These are phyloP conservation scores for Xylaria intraflava DNA, from an alignment of 495 filamentous ascomycete genomes.

Conservation along the genomic window DNA sequence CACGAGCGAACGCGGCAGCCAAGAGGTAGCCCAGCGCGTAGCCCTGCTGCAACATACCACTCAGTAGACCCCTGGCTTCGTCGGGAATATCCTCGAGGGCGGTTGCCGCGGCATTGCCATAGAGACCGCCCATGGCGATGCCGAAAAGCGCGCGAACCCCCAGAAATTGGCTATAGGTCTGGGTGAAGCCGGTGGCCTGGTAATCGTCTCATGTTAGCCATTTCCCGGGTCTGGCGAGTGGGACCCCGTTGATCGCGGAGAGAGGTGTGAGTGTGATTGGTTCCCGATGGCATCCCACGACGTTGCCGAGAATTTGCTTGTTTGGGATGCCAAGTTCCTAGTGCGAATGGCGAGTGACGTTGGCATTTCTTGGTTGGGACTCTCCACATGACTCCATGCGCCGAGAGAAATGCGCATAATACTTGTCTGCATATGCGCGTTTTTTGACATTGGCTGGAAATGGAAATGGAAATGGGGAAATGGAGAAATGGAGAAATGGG, in stretches of 20 bases:
- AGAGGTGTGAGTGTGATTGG: not conserved
- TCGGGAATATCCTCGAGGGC: slow-evolving; percentile 78
- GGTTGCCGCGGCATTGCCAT: slow-evolving; percentile 81
- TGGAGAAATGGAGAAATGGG: too few relatives aligned
- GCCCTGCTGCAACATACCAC: slow-evolving; percentile 79
- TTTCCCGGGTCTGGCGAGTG: not conserved
- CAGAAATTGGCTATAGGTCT: slow-evolving; percentile 72
- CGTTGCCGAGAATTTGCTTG: not conserved
- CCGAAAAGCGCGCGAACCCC: slow-evolving; percentile 80
- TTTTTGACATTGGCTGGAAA: too few relatives aligned
- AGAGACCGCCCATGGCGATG: slow-evolving; percentile 82
- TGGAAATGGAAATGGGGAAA: too few relatives aligned
- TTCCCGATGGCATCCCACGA: not conserved
- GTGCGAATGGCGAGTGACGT: slow-evolving; percentile 4
- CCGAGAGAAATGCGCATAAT: not conserved
- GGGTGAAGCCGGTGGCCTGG: slow-evolving; percentile 66
- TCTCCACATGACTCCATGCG: not conserved
- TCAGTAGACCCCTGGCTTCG: slow-evolving; percentile 67
- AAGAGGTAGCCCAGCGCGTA: slow-evolving; percentile 86
- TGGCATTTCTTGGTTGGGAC: slow-evolving; percentile 7
- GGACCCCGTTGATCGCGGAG: not conserved
- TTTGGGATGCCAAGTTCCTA: slow-evolving; percentile 15
- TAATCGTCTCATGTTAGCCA: slow-evolving; percentile 11
- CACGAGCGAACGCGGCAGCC: slow-evolving; percentile 69
- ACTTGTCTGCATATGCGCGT: not conserved